Evolutionary conservation across 1,139 yeast genomes (phyloP), one percentile per base, ranked within the genome.

Genomic region (Pichia sp.): DNA sequence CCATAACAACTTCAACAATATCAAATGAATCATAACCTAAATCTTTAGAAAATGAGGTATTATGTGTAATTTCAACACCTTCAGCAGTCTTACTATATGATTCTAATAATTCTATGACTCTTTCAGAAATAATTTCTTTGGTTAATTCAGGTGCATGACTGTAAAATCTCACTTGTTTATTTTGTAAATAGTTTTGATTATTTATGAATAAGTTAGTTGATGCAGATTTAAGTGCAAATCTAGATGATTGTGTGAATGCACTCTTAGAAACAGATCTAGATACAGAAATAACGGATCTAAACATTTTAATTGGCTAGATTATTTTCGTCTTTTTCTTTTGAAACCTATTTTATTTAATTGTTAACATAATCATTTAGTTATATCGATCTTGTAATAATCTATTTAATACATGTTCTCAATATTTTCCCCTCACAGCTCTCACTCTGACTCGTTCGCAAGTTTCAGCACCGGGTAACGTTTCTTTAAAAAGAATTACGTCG

Each of bases 1-100:
- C 95, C 88, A 88, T 87, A 40, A 88, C 78, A 40, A 87, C 90
- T 66, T 88, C 96, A 43, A 86, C 96, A 36, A 86, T 83, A 63
- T 88, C 96, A 63, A 88, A 78, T 34, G 92, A 83, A 70, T 88
- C 96, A 59, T 87, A 76, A 2, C 95, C 95, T 57, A 88, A 75
- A 64, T 88, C 96, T 56, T 78, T 81, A 42, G 80, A 70, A 65
- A 83, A 86, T 37, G 81, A 73, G 7, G 94, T 77, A 25, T 71
- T 69, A 49, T 79, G 78, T 28, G 77, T 70, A 58, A 87, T 78
- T 63, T 78, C 72, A 43, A 55, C 56, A 30, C 56, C 59, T 41
- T 65, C 58, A 54, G 69, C 71, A 34, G 84, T 79, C 69, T 86
- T 87, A 65, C 83, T 90, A 66, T 82, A 86, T 25, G 87, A 83